Base-by-base conservation (phyloP, 352 stramenopile genomes). In the Globisporangium iwayamae region DNA sequence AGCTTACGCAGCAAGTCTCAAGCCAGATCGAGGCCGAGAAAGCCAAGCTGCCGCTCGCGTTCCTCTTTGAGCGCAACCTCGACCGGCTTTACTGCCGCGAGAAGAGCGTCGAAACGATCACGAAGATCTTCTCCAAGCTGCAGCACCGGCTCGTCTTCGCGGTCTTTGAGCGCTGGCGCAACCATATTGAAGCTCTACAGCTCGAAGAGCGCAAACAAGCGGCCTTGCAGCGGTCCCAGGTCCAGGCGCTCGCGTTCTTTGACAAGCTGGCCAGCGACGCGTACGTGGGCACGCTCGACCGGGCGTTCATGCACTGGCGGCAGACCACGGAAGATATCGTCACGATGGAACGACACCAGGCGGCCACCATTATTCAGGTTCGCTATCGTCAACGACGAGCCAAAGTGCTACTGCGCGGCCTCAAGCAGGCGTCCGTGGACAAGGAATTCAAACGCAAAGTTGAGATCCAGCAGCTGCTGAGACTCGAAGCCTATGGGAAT, bases 1-100 rank as follows among this genome's bases (percentile, higher is more conserved):
- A 67, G 28, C 67, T 73, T 45, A 69, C 66, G 48, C 47, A 75
- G 16, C 70, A 47, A 14, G 67, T 90, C 1, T 65, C 61, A 38
- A 58, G 58, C 5, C 70, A 74, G 13, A 90, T 93, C 25, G 71
- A 83, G 8, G 64, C 58, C 0, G 75, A 90, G 41, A 85, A 89
- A 20, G 71, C 82, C 20, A 76, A 72, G 16, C 55, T 93, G 11
- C 84, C 84, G 18, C 66, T 93, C 14, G 74, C 76, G 14, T 91
- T 91, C 56, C 75, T 93, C 56, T 93, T 93, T 36, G 82, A 91
- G 51, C 80, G 77, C 56, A 85, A 87, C 22, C 62, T 93, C 20
- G 73, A 85, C 38, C 71, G 73, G 8, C 73, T 68, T 3, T 89
- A 91, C 63, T 89, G 80, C 52, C 73, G 71, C 25, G 64, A 86